Evolutionary conservation across 2,329 filamentous ascomycete genomes (phyloP).

Genomic region (Aspergillus pseudoviridinutans): DNA sequence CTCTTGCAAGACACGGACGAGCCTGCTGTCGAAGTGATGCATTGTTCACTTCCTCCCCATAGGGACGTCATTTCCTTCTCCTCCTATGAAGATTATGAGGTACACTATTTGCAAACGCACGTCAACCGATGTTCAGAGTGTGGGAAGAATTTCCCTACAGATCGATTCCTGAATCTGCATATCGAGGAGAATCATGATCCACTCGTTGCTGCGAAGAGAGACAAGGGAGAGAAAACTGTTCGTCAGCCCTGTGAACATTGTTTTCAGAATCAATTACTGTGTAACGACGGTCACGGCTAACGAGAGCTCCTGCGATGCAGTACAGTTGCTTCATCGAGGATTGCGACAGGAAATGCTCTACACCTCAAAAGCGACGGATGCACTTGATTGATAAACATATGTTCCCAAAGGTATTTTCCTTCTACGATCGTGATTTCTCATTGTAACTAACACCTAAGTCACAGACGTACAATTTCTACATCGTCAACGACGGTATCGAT

Average conservation of each 20-base stretch:
- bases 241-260: conserved; percentile 26
- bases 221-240: conserved; percentile 82
- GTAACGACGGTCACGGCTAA: background rate
- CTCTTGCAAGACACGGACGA: conserved; percentile 52
- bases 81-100: conserved; percentile 76
- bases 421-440: background rate
- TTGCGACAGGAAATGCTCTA: conserved; percentile 80
- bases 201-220: conserved; percentile 65
- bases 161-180: conserved; percentile 75
- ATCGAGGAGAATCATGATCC: conserved; percentile 91
- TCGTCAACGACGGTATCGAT: conserved; percentile 88
- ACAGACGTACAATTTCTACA: conserved; percentile 76
- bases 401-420: conserved; percentile 61
- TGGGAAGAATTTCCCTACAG: conserved; percentile 79
- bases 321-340: conserved; percentile 86
- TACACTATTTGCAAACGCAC: conserved; percentile 78
- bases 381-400: conserved; percentile 93
- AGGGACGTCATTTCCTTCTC: conserved; percentile 64
- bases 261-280: background rate
- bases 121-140: conserved; percentile 83
- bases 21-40: conserved; percentile 55
- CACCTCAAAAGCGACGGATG: conserved; percentile 75
- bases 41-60: conserved; percentile 79
- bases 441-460: background rate
- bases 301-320: conserved; percentile 45